These are phyloP conservation scores for Serendipita sp. DNA, from an alignment of 768 basidiomycete species.

Conservation along the genomic window DNA sequence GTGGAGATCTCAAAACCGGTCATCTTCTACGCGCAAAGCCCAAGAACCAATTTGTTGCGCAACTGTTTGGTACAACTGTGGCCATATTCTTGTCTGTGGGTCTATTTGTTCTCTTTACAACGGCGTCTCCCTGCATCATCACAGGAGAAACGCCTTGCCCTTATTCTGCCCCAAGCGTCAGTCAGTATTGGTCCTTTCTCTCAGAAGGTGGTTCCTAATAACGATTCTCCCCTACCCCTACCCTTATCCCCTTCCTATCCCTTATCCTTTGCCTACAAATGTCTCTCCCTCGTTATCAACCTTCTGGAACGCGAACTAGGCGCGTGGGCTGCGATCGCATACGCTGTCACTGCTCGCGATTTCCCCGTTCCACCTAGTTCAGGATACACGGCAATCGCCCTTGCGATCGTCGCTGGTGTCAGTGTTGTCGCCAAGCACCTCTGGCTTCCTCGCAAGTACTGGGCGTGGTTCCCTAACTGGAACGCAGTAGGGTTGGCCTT, in stretches of 20 bases:
- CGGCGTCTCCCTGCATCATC: conserved; percentile 42
- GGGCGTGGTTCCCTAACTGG: conserved; percentile 38
- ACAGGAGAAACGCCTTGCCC: conserved; percentile 26
- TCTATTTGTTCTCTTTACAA: conserved; percentile 46
- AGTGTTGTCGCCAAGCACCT: conserved; percentile 32
- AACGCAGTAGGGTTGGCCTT: conserved; percentile 33
- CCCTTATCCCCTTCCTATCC: too few species aligned
- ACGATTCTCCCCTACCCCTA: too few species aligned
- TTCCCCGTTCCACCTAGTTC: conserved; percentile 42
- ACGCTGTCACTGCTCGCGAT: conserved; percentile 32
- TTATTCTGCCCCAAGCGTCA: conserved; percentile 39
- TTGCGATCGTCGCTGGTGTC: conserved; percentile 30
- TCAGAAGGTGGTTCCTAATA: too few species aligned
- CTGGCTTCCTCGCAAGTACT: conserved; percentile 35
- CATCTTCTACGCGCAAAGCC: conserved; percentile 52
- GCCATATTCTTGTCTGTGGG: conserved; percentile 44
- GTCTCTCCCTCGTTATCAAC: too few species aligned
- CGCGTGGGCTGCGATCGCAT: conserved; percentile 42
- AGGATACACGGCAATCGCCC: conserved; percentile 41
- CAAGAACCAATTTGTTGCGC: conserved; percentile 44
- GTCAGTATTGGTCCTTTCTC: conserved; percentile 3
- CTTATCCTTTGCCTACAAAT: too few species aligned
- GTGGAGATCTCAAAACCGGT: conserved; percentile 52
- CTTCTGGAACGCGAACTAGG: too few species aligned
- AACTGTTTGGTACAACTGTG: conserved; percentile 40